Evolutionary conservation across 139 green algal genomes (phyloP).

Genomic region (Diplosphaera chodatii): DNA sequence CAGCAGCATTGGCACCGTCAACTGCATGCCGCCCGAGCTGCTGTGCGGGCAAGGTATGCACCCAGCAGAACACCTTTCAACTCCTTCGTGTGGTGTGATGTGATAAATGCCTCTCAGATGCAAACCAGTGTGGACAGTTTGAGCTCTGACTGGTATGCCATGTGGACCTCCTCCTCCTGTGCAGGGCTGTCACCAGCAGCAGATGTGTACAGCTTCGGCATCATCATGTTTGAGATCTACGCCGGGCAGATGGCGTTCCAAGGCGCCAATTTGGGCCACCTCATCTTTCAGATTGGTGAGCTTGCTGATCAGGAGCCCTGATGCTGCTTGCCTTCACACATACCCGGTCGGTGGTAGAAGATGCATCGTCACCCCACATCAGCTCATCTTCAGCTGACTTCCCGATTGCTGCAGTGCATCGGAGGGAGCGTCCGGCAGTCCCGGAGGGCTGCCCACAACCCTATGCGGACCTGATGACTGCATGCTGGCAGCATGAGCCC

Average conservation of each 20-base stretch:
- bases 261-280: slow-evolving; percentile 21
- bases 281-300: slow-evolving; percentile 32
- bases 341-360: no score
- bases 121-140: neutral
- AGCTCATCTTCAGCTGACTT: neutral
- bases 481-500: slow-evolving; percentile 30
- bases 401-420: slow-evolving; percentile 1
- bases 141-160: neutral
- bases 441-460: slow-evolving; percentile 17
- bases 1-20: slow-evolving; percentile 32
- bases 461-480: slow-evolving; percentile 23
- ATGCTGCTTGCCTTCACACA: no score
- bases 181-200: slow-evolving; percentile 19
- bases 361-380: neutral
- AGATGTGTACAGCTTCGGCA: slow-evolving; percentile 44
- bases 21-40: slow-evolving; percentile 40
- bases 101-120: no score
- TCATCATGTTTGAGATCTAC: slow-evolving; percentile 39
- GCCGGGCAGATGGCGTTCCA: slow-evolving; percentile 12
- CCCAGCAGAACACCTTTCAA: no score
- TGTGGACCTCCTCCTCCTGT: neutral
- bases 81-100: no score
- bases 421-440: slow-evolving; percentile 16
- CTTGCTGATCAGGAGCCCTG: neutral
- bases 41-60: slow-evolving; percentile 17